Conservation (phyloP, 345 rosid species). For the Lepidium africanum region DNA sequence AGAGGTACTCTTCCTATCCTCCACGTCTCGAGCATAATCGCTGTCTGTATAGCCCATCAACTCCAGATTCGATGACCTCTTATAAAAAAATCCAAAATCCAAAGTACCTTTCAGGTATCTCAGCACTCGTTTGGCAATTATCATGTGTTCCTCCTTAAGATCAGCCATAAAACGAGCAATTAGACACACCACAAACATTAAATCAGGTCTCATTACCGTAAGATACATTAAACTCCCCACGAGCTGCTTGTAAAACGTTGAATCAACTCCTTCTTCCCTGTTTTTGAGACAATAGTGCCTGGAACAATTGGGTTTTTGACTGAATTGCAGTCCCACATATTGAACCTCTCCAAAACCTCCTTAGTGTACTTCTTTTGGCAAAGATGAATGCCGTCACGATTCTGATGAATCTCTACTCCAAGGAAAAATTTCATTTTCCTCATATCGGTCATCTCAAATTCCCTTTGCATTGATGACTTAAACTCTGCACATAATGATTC, state of each 20-base stretch:
- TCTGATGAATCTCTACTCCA: neutral
- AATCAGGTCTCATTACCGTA: neutral
- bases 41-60: neutral
- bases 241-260: neutral
- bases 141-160: neutral
- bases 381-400: accelerated
- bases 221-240: neutral
- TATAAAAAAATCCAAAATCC: neutral
- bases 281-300: accelerated
- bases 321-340: neutral
- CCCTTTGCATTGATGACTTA: no score
- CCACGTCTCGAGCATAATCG: neutral
- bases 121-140: neutral
- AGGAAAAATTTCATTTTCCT: no score
- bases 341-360: neutral
- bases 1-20: neutral
- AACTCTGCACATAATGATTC: no score
- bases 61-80: accelerated
- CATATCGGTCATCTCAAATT: no score
- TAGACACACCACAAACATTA: neutral
- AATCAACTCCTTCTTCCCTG: accelerated
- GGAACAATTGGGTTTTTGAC: neutral
- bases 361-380: neutral
- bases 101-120: neutral
- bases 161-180: neutral